phyloP scores from a whole-genome alignment of 371 early-diverging fungal species.

The Mucor racemosus region DNA sequence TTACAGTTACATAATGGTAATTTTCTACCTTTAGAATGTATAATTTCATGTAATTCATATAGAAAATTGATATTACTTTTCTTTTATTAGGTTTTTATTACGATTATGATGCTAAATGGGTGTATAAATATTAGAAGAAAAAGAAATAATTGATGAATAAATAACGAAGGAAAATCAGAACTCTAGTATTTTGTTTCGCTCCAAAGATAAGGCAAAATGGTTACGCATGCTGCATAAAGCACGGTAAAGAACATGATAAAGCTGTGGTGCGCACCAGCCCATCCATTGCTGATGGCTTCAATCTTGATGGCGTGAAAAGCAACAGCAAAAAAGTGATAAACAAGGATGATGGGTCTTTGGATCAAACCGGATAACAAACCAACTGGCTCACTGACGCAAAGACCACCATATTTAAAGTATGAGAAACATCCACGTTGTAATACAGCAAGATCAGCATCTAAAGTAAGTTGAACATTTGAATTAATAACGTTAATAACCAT shows the following conservation, averaged over 20 bases:
- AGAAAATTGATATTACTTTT: not conserved
- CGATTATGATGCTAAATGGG: slow-evolving; percentile 1
- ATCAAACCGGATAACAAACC: slow-evolving; percentile 79
- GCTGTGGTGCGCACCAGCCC: not conserved
- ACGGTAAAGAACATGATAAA: not conserved
- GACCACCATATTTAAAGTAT: slow-evolving; percentile 86
- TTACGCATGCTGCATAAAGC: slow-evolving; percentile 37
- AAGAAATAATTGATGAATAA: not conserved
- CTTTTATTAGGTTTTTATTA: not conserved
- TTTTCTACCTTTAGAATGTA: not conserved
- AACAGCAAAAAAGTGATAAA: slow-evolving; percentile 86
- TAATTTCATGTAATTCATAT: not conserved
- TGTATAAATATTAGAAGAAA: not conserved
- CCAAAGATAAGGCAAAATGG: slow-evolving; percentile 56
- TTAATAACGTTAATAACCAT: not conserved
- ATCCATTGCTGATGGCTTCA: not conserved
- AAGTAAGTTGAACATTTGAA: not conserved
- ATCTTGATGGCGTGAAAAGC: slow-evolving; percentile 72
- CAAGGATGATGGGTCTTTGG: slow-evolving; percentile 68
- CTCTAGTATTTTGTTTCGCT: slow-evolving; percentile 20
- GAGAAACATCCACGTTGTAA: slow-evolving; percentile 88
- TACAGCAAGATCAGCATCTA: slow-evolving; percentile 51
- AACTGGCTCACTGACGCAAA: slow-evolving; percentile 81
- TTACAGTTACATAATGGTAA: too few relatives aligned
- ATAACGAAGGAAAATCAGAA: not conserved